Evolutionary conservation across 768 basidiomycete genomes (phyloP).

Genomic region (Pisolithus orientalis): DNA sequence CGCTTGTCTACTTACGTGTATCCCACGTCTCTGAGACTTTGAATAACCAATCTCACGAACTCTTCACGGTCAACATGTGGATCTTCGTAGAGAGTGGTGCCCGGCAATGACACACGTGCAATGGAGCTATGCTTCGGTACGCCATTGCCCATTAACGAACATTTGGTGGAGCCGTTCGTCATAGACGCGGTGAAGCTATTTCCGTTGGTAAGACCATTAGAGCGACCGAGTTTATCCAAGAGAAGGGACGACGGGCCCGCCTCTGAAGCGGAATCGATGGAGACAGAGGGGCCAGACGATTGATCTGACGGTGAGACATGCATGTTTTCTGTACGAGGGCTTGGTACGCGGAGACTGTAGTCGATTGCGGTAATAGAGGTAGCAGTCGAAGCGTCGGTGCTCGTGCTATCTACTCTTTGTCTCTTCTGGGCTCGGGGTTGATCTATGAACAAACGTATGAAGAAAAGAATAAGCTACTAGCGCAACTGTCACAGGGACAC

Average conservation of each 20-base stretch:
- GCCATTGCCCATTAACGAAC: constrained; percentile 44
- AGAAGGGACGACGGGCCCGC: constrained; percentile 49
- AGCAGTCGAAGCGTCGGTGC: constrained; percentile 29
- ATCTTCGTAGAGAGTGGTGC: constrained; percentile 72
- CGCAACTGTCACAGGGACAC: constrained; percentile 3
- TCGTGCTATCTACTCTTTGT: constrained; percentile 50
- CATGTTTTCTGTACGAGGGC: constrained; percentile 38
- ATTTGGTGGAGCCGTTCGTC: constrained; percentile 31
- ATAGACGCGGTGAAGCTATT: constrained; percentile 29
- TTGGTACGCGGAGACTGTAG: constrained; percentile 18
- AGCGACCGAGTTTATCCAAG: constrained; percentile 25
- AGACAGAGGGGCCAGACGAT: constrained; percentile 37
- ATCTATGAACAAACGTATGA: constrained; percentile 29
- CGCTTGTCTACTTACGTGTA: constrained; percentile 44
- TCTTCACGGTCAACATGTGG: constrained; percentile 82
- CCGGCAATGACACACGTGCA: constrained; percentile 60
- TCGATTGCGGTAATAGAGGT: constrained; percentile 18
- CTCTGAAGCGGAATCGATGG: constrained; percentile 36
- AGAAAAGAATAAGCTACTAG: neutral
- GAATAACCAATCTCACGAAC: constrained; percentile 82
- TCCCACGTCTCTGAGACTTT: constrained; percentile 86
- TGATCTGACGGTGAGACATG: constrained; percentile 47
- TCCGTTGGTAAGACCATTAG: constrained; percentile 37
- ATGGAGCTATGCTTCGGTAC: constrained; percentile 43
- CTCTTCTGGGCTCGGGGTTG: constrained; percentile 59